A percentile compares a stretch with the other conserved stretches of the same genome.
phyloP scores from a whole-genome alignment of 2,329 filamentous ascomycete genomes.

The Colletotrichum plurivorum region DNA sequence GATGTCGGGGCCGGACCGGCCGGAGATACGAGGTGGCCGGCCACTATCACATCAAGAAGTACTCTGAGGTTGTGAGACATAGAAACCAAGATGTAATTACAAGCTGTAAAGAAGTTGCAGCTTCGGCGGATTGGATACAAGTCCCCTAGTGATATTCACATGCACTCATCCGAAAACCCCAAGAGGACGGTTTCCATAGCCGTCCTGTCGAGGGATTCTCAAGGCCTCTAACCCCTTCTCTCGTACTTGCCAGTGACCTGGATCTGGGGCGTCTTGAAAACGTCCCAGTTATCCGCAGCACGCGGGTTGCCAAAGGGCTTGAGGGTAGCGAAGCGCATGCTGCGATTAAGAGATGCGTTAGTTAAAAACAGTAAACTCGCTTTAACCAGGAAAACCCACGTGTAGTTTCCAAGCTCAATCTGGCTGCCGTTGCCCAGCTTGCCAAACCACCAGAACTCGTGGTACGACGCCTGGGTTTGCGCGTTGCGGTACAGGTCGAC shows the following conservation, averaged over 20 bases:
- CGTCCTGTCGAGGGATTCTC: too few species aligned
- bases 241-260: conserved; percentile 45
- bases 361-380: background rate
- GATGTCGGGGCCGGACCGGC: too few species aligned
- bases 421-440: conserved; percentile 38
- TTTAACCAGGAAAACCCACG: background rate
- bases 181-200: too few species aligned
- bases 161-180: too few species aligned
- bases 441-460: conserved; percentile 40
- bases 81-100: too few species aligned
- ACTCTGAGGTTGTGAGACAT: too few species aligned
- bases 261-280: conserved; percentile 53
- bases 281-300: conserved; percentile 58
- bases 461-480: conserved; percentile 9
- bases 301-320: conserved; percentile 58
- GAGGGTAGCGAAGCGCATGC: conserved; percentile 57
- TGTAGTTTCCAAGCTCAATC: conserved; percentile 37
- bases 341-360: background rate
- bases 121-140: too few species aligned
- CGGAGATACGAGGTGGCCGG: too few species aligned
- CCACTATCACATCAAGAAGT: too few species aligned
- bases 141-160: too few species aligned
- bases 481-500: conserved; percentile 45
- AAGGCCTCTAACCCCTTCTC: background rate
- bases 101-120: too few species aligned